Conservation (phyloP, 2,329 filamentous ascomycete species). For the Pseudocercospora macadamiae region DNA sequence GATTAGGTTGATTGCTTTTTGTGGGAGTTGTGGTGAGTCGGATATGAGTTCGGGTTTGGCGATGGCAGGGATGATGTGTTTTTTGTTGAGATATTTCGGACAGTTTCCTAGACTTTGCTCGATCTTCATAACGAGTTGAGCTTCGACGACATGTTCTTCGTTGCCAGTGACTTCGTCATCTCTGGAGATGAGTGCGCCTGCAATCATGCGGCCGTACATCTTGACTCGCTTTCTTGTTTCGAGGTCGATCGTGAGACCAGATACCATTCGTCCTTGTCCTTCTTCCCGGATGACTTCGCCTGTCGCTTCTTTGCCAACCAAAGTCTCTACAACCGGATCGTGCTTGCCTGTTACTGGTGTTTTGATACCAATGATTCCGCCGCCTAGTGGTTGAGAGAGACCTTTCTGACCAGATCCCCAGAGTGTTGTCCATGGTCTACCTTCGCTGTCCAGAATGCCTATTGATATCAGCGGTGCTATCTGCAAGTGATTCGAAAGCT, state of each 20-base stretch:
- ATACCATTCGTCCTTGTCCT: conserved; percentile 57
- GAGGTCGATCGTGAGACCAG: conserved; percentile 66
- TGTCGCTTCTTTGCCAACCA: conserved; percentile 56
- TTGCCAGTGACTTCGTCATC: conserved; percentile 36
- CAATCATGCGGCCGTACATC: conserved; percentile 69
- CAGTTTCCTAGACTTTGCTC: conserved; percentile 78
- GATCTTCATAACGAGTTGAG: conserved; percentile 68
- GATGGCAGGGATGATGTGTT: conserved; percentile 60
- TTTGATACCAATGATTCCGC: conserved; percentile 65
- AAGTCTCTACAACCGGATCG: conserved; percentile 70
- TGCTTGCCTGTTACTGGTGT: conserved; percentile 61
- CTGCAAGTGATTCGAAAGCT: conserved; percentile 64
- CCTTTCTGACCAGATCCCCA: conserved; percentile 71
- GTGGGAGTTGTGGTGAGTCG: conserved; percentile 52
- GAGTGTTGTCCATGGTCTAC: conserved; percentile 74
- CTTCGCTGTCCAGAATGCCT: conserved; percentile 68
- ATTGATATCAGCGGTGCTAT: conserved; percentile 70
- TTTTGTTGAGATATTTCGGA: conserved; percentile 83
- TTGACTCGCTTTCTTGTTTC: conserved; percentile 73
- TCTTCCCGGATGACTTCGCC: conserved; percentile 48
- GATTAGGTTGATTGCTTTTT: conserved; percentile 62
- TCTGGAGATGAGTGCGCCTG: conserved; percentile 57
- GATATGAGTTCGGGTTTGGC: conserved; percentile 59
- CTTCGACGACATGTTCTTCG: conserved; percentile 38
- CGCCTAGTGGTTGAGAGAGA: conserved; percentile 66